Base-by-base conservation (phyloP, 768 basidiomycete species). In the Suillus hirtellus region DNA sequence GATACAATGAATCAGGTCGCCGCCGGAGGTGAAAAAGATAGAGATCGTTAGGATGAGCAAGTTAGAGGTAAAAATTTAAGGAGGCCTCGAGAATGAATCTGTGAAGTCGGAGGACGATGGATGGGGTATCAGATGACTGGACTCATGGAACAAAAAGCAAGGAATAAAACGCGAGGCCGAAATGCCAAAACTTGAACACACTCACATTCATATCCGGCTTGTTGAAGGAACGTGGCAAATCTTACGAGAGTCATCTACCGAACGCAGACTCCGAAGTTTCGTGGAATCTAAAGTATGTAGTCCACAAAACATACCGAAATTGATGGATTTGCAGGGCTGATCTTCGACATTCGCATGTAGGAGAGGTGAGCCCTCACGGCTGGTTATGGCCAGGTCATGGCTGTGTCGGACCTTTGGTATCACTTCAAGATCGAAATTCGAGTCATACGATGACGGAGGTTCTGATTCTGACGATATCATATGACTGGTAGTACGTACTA, bases 101-200 rank as follows among this genome's bases (percentile, higher is more conserved):
- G 70, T 27, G 15, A 27, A 52, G 60, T 67, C 56, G 62, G 60
- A 61, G 65, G 47, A 66, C 67, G 62, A 65, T 64, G 68, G 73
- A 68, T 68, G 71, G 64, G 67, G 63, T 65, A 68, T 73, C 69
- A 55, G 70, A 71, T 66, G 72, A 66, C 43, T 69, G 68, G 68
- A 67, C 40, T 67, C 73, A 76, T 74, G 68, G 65, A 67, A 76
- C 67, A 73, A 70, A 31, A 58, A 66, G 68, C 65, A 64, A 64
- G 70, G 61, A 61, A 53, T 71, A 59, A 71, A 71, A 58, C 56
- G 56, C 62, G 73, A 69, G 72, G 69, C 68, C 46, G 35, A 31
- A 40, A 58, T 19, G 60, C 54, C 47, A 24, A 43, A 65, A 70
- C 47, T 66, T 59, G 59, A 75, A 74, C 74, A 71, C 63, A 66